A percentile compares a stretch with the other conserved stretches of the same genome.
phyloP scores from a whole-genome alignment of 176 grass and related monocot genomes.

The Avena insularis region DNA sequence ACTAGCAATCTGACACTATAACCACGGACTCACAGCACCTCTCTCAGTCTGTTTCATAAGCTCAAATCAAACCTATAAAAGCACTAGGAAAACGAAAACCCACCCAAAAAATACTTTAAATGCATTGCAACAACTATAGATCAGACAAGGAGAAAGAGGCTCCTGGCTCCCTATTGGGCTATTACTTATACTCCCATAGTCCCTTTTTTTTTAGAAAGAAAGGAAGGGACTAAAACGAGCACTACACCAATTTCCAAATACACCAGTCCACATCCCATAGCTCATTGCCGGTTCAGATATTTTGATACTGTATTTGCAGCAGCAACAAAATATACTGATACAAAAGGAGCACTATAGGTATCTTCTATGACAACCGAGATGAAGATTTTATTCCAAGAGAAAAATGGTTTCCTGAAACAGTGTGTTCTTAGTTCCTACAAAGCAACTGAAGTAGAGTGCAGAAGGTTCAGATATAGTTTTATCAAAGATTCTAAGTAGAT shows the following conservation, averaged over 20 bases:
- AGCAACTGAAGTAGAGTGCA: neutral
- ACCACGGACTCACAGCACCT: neutral
- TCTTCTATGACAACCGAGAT: neutral
- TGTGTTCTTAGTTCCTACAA: neutral
- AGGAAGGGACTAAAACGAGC: neutral
- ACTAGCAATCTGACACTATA: neutral
- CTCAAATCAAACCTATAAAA: conserved; percentile 14
- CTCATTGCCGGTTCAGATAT: neutral
- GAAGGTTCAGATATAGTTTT: neutral
- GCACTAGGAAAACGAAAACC: neutral
- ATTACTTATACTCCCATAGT: neutral
- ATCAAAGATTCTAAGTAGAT: neutral
- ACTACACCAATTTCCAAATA: conserved; percentile 4
- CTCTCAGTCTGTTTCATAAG: neutral
- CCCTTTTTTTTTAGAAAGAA: neutral
- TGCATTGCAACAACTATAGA: neutral
- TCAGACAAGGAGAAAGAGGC: neutral
- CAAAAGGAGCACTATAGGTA: neutral
- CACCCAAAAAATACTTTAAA: neutral
- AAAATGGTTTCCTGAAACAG: neutral
- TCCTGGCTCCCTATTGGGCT: neutral
- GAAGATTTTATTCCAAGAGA: neutral
- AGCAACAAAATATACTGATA: neutral
- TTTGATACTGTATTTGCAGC: neutral
- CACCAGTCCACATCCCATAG: neutral